Conservation (phyloP, 2,329 filamentous ascomycete species). For the Apiospora kogelbergensis region DNA sequence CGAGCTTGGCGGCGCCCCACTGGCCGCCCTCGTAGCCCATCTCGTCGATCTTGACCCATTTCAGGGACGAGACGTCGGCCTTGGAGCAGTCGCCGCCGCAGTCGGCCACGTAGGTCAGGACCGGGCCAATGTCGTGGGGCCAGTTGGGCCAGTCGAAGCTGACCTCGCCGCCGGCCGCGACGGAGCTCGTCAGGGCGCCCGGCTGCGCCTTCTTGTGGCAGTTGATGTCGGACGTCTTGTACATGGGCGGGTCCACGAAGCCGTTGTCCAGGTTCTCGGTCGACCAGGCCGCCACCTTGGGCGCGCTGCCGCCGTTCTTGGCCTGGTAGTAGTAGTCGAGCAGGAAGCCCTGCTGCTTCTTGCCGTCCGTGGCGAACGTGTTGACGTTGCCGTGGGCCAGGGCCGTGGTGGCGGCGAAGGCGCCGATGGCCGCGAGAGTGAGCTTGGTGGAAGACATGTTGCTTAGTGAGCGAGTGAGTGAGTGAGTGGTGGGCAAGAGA, state of each 20-base stretch:
- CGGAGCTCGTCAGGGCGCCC: slow-evolving; percentile 26
- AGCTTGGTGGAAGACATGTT: slow-evolving; percentile 20
- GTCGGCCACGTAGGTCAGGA: slow-evolving; percentile 36
- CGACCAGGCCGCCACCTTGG: slow-evolving; percentile 30
- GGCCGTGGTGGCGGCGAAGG: slow-evolving; percentile 27
- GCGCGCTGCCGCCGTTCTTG: slow-evolving; percentile 25
- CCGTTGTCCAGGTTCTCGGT: slow-evolving; percentile 44
- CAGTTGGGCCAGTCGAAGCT: slow-evolving; percentile 33
- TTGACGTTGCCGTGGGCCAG: slow-evolving; percentile 46
- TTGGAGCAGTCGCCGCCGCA: slow-evolving; percentile 28
- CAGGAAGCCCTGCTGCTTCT: slow-evolving; percentile 28
- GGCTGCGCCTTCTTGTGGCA: slow-evolving; percentile 43
- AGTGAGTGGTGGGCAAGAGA: too few species aligned
- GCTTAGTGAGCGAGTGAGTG: too few species aligned
- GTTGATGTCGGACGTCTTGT: slow-evolving; percentile 42
- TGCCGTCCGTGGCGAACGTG: slow-evolving; percentile 47
- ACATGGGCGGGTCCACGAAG: slow-evolving; percentile 45
- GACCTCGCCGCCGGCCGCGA: slow-evolving; percentile 36
- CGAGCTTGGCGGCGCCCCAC: slow-evolving; percentile 41
- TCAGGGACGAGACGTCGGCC: slow-evolving; percentile 27
- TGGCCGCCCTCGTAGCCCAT: slow-evolving; percentile 29
- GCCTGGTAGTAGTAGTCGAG: slow-evolving; percentile 34
- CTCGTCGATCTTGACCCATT: slow-evolving; percentile 31
- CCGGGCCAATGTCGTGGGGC: slow-evolving; percentile 39
- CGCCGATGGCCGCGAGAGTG: slow-evolving; percentile 22